A percentile compares a stretch with the other conserved stretches of the same genome.
Conservation (phyloP, 345 rosid species). For the Bretschneidera sinensis region DNA sequence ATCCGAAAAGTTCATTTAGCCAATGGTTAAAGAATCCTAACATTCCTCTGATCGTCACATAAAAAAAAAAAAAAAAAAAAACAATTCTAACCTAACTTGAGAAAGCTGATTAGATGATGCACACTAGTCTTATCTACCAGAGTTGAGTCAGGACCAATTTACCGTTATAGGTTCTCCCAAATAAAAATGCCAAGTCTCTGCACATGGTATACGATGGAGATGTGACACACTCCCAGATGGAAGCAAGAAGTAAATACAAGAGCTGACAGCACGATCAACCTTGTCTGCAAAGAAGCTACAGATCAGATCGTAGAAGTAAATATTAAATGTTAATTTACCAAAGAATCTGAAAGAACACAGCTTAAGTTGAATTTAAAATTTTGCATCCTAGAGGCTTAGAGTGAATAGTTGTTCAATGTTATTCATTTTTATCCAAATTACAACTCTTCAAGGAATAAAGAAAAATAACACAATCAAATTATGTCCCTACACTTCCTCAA, state of each 20-base stretch:
- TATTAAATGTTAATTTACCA: not conserved
- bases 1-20: too few species aligned
- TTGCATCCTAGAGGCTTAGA: not conserved
- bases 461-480: not conserved
- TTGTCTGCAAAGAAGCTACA: constrained; percentile 37
- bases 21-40: too few species aligned
- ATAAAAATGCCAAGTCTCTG: constrained; percentile 86
- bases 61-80: too few species aligned
- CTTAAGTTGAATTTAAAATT: not conserved
- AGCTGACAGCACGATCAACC: constrained; percentile 66
- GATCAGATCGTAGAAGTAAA: not conserved
- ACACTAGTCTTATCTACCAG: not conserved
- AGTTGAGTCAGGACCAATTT: constrained; percentile 16
- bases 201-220: constrained; percentile 75
- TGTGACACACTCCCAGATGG: constrained; percentile 69
- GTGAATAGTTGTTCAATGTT: not conserved
- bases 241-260: constrained; percentile 69
- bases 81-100: not conserved
- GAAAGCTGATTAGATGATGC: not conserved
- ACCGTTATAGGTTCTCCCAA: constrained; percentile 76
- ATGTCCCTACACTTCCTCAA: not conserved
- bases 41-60: too few species aligned
- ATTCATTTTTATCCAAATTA: too few species aligned
- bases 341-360: not conserved
- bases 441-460: not conserved